These are phyloP conservation scores for Aspergillus heteromorphus DNA, from an alignment of 495 filamentous ascomycete genomes.

Conservation along the genomic window DNA sequence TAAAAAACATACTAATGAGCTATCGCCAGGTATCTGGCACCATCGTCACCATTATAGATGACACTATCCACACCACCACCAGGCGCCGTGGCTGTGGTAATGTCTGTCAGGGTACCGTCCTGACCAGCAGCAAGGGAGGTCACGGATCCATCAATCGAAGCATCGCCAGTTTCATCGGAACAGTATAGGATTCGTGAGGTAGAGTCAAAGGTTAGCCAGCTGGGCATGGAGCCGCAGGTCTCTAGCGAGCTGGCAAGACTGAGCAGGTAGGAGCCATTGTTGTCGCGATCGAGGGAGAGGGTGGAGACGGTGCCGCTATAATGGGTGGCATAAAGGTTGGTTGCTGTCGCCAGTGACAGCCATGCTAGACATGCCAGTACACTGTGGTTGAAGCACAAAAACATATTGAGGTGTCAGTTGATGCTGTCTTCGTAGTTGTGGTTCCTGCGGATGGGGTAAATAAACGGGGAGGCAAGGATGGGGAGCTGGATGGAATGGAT, in stretches of 20 bases:
- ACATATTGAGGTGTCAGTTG: neutral
- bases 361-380: neutral
- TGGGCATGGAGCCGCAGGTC: conserved; percentile 50
- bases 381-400: neutral
- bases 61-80: conserved; percentile 37
- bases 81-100: conserved; percentile 23
- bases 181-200: conserved; percentile 51
- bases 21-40: conserved; percentile 33
- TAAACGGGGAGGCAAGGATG: neutral
- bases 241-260: conserved; percentile 31
- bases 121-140: conserved; percentile 17
- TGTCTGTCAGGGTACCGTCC: conserved; percentile 23
- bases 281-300: conserved; percentile 36
- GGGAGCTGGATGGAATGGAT: neutral
- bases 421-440: too few species aligned
- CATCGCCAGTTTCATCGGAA: conserved; percentile 45
- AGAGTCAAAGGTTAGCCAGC: conserved; percentile 56
- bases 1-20: conserved; percentile 40
- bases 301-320: conserved; percentile 56
- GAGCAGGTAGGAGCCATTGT: conserved; percentile 24
- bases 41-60: conserved; percentile 27
- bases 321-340: conserved; percentile 52
- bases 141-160: conserved; percentile 24
- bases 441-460: neutral
- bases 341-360: neutral